Evolutionary conservation across 1,139 yeast species (phyloP), one percentile per base, ranked within the genome.

Genomic region (Torulaspora globosa): DNA sequence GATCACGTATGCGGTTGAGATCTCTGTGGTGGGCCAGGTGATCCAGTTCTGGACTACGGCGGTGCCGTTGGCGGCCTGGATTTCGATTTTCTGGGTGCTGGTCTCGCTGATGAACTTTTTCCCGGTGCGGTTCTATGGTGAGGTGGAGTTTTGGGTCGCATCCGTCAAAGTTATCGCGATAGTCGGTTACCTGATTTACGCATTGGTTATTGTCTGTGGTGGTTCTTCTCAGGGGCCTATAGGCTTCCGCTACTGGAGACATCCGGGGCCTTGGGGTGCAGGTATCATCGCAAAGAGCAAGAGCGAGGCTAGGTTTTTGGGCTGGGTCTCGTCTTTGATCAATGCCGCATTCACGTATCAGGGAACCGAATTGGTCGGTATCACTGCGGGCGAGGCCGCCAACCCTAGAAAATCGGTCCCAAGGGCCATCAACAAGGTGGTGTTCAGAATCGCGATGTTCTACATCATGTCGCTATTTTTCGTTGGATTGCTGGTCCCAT

Each of bases 371-470:
- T 72, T 84, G 59, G 78, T 78, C 38, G 82, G 81, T 62, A 79
- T 84, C 59, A 79, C 90, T 5, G 86, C 87, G 54, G 88, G 88
- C 63, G 95, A 85, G 69, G 81, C 89, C 46, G 75, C 77, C 49
- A 80, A 84, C 65, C 94, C 95, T 52, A 76, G 94, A 70, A 75
- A 76, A 58, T 73, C 87, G 30, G 84, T 85, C 51, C 92, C 92
- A 56, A 79, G 76, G 62, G 94, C 95, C 40, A 82, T 84, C 64
- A 82, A 75, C 64, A 78, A 82, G 63, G 87, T 89, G 15, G 82
- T 85, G 59, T 81, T 80, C 73, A 83, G 95, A 70, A 84, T 85
- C 56, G 70, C 82, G 46, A 62, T 85, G 47, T 85, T 85, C 64
- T 85, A 84, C 73, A 68, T 84, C 54, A 67, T 79, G 47, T 79